phyloP scores from a whole-genome alignment of 768 basidiomycete genomes.

The Tulasnella sp. region DNA sequence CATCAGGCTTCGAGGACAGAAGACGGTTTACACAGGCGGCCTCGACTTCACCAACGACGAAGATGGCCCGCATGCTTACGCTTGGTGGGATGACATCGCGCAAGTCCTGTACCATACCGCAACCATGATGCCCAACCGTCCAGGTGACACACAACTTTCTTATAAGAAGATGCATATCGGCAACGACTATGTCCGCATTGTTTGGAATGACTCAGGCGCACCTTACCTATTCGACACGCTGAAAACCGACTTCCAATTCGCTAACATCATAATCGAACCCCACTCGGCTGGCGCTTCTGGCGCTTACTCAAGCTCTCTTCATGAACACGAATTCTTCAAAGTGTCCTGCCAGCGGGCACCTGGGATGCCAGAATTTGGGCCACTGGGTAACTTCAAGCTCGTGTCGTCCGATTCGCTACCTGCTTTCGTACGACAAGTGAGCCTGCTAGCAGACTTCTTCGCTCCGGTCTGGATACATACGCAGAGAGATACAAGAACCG shows the following conservation, averaged over 20 bases:
- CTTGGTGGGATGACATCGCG: conserved; percentile 98
- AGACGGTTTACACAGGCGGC: conserved; percentile 87
- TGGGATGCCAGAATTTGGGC: conserved; percentile 90
- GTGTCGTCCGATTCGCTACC: conserved; percentile 83
- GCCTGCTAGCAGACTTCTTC: conserved; percentile 82
- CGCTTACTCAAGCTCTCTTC: conserved; percentile 69
- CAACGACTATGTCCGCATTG: conserved; percentile 90
- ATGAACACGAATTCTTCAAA: conserved; percentile 94
- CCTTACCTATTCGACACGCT: conserved; percentile 88
- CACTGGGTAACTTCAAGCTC: conserved; percentile 87
- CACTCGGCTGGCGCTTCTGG: conserved; percentile 76
- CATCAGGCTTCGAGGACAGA: conserved; percentile 78
- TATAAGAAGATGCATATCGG: conserved; percentile 95
- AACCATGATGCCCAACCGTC: conserved; percentile 86
- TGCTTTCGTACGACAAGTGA: conserved; percentile 77
- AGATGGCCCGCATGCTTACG: conserved; percentile 94
- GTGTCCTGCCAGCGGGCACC: conserved; percentile 78
- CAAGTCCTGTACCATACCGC: conserved; percentile 93
- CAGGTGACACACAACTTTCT: conserved; percentile 55
- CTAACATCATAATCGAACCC: conserved; percentile 94
- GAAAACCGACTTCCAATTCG: conserved; percentile 86
- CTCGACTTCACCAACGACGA: conserved; percentile 63
- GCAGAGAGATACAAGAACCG: conserved; percentile 50
- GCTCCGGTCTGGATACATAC: conserved; percentile 72
- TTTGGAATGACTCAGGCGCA: conserved; percentile 94